Evolutionary conservation across 1,284 basidiomycete genomes (phyloP), one percentile per base, ranked within the genome.

Genomic region (Rhodotorula sp.): DNA sequence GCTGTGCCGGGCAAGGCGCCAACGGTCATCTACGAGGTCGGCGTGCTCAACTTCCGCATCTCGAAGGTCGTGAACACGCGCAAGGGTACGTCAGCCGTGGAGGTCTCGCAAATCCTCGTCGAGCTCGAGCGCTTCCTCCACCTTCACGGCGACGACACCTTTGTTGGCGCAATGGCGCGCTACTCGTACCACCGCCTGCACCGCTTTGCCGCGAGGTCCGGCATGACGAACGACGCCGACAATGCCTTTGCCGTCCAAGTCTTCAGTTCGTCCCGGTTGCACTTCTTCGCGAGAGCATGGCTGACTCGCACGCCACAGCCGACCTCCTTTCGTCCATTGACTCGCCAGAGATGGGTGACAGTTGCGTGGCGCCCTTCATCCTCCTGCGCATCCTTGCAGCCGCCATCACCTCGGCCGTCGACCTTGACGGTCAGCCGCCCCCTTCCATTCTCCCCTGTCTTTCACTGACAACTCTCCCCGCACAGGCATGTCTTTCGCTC

Each of bases 41-140:
- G 66, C 6, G 17, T 29, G 6, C 59, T 68, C 27, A 56, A 64
- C 36, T 32, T 50, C 29, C 67, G 67, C 39, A 46, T 64, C 56
- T 46, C 22, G 19, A 58, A 53, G 29, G 39, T 59, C 36, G 13
- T 59, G 13, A 51, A 15, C 13, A 55, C 60, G 17, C n/a, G n/a
- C 21, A 36, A 36, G 21, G 27, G n/a, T 13, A 29, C 39, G 8
- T 25, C 39, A 21, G 21, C 10, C 8, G 41, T 53, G 3, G 57
- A 64, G 29, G 51, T 69, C 27, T 8, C 41, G 17, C 19, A 15
- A 12, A 17, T 68, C 4, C 39, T 71, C 46, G 66, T 61, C 36
- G 70, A 65, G 22, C 46, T 71, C 22, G 59, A 64, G 21, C 8
- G 50, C 27, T 56, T 53, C 54, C 55, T 62, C 46, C 54, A 51